Percentiles rank a stretch among this genome's conserved stretches.
These are phyloP conservation scores for Fagopyrum homotropicum DNA, from an alignment of 148 eudicot species.

Conservation along the genomic window DNA sequence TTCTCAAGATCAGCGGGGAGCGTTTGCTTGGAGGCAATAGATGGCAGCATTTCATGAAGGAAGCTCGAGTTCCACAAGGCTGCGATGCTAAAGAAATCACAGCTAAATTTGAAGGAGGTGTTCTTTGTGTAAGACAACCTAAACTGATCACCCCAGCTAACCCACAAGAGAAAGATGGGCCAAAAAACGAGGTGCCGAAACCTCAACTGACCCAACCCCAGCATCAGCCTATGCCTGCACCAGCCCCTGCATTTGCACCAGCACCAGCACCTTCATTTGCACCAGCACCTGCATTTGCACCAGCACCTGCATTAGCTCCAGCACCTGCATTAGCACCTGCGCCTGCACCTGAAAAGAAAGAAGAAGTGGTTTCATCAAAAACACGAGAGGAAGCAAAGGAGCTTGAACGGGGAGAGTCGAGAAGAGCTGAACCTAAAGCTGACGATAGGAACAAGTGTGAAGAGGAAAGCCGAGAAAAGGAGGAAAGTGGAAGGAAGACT, in stretches of 20 bases:
- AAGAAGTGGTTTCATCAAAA: not conserved
- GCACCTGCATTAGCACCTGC: slow-evolving; percentile 11
- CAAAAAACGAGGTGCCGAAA: slow-evolving; percentile 8
- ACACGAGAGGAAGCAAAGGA: not conserved
- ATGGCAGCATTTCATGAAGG: slow-evolving; percentile 9
- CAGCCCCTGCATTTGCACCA: slow-evolving; percentile 14
- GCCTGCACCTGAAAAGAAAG: slow-evolving; percentile 15
- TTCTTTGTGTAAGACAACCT: slow-evolving; percentile 10
- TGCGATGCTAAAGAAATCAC: slow-evolving; percentile 13
- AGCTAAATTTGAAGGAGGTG: slow-evolving; percentile 13
- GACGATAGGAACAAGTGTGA: not conserved
- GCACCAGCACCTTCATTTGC: not conserved
- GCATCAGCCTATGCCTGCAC: not conserved
- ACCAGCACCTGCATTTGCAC: slow-evolving; percentile 6
- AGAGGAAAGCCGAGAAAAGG: not conserved
- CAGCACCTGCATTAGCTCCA: slow-evolving; percentile 11
- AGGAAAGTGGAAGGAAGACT: not conserved
- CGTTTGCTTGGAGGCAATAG: slow-evolving; percentile 10
- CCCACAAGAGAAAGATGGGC: not conserved
- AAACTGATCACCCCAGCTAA: slow-evolving; percentile 14
- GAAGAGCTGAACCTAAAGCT: not conserved
- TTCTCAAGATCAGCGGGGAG: slow-evolving; percentile 16
- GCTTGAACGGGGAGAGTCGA: not conserved
- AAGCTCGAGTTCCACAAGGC: slow-evolving; percentile 5
- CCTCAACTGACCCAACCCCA: slow-evolving; percentile 13